These are phyloP conservation scores for Ceraceosorus guamensis DNA, from an alignment of 1,284 basidiomycete species.

Conservation along the genomic window DNA sequence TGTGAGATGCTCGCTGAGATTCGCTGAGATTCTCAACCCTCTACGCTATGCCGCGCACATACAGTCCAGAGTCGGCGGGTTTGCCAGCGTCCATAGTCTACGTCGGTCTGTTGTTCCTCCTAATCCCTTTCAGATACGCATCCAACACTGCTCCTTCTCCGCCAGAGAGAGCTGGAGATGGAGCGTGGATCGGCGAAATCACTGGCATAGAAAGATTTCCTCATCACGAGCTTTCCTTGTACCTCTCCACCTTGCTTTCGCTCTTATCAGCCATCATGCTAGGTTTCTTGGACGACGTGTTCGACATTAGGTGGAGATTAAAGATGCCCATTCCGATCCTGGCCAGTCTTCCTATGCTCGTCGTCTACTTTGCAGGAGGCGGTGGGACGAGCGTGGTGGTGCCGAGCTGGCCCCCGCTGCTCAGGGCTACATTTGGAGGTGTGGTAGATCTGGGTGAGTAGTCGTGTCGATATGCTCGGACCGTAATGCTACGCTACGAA, in stretches of 20 bases:
- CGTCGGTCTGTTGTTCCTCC: constrained; percentile 61
- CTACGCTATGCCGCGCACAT: background rate
- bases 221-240: constrained; percentile 84
- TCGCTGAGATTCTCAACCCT: too few relatives aligned
- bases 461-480: background rate
- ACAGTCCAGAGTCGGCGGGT: constrained; percentile 85
- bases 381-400: constrained; percentile 93
- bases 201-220: constrained; percentile 60
- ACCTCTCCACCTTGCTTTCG: constrained; percentile 83
- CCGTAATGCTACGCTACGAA: background rate
- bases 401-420: constrained; percentile 54
- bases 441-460: constrained; percentile 75
- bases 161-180: background rate
- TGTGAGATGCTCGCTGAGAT: too few relatives aligned
- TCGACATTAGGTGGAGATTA: constrained; percentile 97
- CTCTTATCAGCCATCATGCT: constrained; percentile 85
- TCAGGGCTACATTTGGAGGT: constrained; percentile 52
- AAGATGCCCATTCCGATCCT: constrained; percentile 93
- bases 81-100: constrained; percentile 84
- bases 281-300: constrained; percentile 93
- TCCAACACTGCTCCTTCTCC: background rate
- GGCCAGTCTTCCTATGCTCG: constrained; percentile 83
- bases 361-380: constrained; percentile 90
- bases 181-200: constrained; percentile 22
- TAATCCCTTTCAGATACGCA: constrained; percentile 43